Percentiles rank a stretch among this genome's conserved stretches.
Conservation (phyloP, 495 filamentous ascomycete genomes). For the Physcia stellaris region DNA sequence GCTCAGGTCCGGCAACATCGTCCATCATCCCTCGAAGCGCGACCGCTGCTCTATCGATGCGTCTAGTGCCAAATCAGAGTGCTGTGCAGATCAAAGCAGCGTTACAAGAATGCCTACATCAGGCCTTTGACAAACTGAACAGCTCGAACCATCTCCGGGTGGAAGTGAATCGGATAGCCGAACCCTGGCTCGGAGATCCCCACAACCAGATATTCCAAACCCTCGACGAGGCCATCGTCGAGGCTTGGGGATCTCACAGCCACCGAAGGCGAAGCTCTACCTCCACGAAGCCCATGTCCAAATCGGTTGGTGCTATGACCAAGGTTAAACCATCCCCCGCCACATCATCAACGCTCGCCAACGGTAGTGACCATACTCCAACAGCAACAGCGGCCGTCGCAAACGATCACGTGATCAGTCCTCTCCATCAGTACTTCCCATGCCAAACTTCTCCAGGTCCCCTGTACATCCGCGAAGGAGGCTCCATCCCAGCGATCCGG, state of each 20-base stretch:
- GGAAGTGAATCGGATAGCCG: conserved; percentile 78
- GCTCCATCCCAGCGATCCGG: conserved; percentile 81
- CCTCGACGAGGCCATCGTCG: conserved; percentile 71
- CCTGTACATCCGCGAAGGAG: conserved; percentile 90
- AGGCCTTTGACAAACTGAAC: conserved; percentile 58
- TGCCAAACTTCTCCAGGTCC: conserved; percentile 8
- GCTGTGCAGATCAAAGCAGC: conserved; percentile 54
- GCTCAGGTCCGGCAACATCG: conserved; percentile 60
- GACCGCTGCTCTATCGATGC: conserved; percentile 72
- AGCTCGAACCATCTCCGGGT: conserved; percentile 72
- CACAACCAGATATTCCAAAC: conserved; percentile 83
- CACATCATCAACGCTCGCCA: conserved; percentile 46
- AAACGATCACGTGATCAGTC: conserved; percentile 15
- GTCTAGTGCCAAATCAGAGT: conserved; percentile 86
- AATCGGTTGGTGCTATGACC: conserved; percentile 20
- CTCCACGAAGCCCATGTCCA: conserved; percentile 18
- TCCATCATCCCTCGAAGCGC: conserved; percentile 81
- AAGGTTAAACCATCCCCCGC: conserved; percentile 30
- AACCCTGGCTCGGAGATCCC: conserved; percentile 91
- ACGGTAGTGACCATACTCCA: conserved; percentile 22
- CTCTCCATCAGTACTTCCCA: no score
- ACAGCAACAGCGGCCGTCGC: conserved; percentile 13
- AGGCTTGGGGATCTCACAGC: conserved; percentile 56
- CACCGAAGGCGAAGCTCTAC: conserved; percentile 16
- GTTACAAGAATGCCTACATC: conserved; percentile 50